These are phyloP conservation scores for Sequoia sempervirens DNA, from an alignment of 75 land plant genomes.

Conservation along the genomic window DNA sequence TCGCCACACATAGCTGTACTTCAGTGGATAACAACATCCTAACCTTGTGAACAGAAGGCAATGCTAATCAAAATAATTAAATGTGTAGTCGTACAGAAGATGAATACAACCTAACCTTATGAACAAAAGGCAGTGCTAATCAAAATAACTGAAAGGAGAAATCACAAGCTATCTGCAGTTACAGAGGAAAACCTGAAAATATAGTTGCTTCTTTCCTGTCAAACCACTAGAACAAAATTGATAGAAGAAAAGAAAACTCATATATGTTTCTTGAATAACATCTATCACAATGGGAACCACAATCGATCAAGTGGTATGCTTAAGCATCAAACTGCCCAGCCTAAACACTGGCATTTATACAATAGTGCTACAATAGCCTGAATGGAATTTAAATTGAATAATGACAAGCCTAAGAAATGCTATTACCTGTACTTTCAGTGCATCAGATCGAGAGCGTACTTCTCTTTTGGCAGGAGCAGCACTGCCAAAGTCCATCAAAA, in stretches of 20 bases:
- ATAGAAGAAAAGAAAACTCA: neutral
- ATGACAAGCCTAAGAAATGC: neutral
- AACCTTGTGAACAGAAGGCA: neutral
- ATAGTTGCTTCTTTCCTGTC: neutral
- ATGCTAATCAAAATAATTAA: neutral
- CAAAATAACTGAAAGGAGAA: neutral
- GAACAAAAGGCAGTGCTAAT: neutral
- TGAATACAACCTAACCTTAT: neutral
- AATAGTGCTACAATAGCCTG: neutral
- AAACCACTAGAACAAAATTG: neutral
- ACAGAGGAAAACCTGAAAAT: neutral
- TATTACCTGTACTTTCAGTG: conserved; percentile 78
- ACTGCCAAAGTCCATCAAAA: conserved; percentile 99
- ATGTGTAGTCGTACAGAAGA: neutral
- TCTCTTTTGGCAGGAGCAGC: conserved; percentile 74
- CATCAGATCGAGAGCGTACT: conserved; percentile 80
- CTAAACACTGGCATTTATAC: neutral
- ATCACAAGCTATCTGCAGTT: conserved; percentile 6
- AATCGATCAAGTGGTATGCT: neutral
- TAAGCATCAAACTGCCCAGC: neutral
- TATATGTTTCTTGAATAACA: neutral
- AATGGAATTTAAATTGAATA: neutral
- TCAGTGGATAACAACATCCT: too few species aligned
- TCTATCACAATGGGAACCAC: neutral
- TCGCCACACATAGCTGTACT: too few species aligned